A percentile compares a stretch with the other conserved stretches of the same genome.
These are phyloP conservation scores for Vitis rupestris DNA, from an alignment of 164 flowering plant genomes.

Conservation along the genomic window DNA sequence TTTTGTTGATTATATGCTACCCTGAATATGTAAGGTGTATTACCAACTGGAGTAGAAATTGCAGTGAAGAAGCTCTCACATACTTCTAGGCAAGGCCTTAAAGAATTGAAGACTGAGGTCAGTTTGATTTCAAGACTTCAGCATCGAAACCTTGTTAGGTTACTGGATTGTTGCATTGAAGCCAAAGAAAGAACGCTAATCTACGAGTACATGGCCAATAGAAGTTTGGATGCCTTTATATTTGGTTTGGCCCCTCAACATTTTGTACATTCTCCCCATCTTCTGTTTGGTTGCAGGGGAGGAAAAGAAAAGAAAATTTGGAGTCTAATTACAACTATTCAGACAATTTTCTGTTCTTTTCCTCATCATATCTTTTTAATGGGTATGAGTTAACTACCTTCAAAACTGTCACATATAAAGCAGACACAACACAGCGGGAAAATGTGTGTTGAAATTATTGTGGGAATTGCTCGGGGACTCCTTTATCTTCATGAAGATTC, in stretches of 20 bases:
- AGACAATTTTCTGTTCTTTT: not conserved
- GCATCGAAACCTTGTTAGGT: too few relatives aligned
- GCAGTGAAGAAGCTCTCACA: conserved; percentile 4
- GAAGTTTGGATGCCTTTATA: not conserved
- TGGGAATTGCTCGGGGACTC: not conserved
- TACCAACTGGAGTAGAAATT: not conserved
- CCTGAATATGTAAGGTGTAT: not conserved
- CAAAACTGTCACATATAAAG: too few relatives aligned
- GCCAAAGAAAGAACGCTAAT: too few relatives aligned
- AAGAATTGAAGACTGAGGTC: conserved; percentile 1
- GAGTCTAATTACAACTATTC: not conserved
- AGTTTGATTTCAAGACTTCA: not conserved
- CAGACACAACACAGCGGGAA: too few relatives aligned
- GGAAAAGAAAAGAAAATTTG: not conserved
- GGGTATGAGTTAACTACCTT: too few relatives aligned
- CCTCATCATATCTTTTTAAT: too few relatives aligned
- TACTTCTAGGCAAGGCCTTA: not conserved
- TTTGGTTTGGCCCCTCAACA: not conserved
- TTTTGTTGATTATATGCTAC: not conserved
- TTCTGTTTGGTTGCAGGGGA: not conserved
- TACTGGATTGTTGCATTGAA: too few relatives aligned
- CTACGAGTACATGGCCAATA: not conserved
- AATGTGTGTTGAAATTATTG: not conserved
- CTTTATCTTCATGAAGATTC: too few relatives aligned
- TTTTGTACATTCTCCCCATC: not conserved